Base-by-base conservation (phyloP, 2,329 filamentous ascomycete species). In the Diaporthe sp. region DNA sequence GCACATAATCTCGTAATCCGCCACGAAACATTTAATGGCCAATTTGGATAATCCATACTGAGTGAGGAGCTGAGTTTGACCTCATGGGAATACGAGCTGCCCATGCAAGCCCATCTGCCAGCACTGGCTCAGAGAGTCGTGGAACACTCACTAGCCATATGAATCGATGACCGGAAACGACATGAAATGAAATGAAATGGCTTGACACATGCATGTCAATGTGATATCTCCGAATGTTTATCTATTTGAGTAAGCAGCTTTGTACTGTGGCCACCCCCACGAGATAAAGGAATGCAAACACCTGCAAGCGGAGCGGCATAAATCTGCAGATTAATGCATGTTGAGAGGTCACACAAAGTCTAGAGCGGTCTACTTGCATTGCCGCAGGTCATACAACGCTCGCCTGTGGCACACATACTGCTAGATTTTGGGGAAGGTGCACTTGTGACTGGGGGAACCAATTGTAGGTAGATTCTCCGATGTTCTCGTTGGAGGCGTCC, bases 401-500 rank as follows among this genome's bases (percentile, higher is more conserved):
- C 45, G 15, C 30, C 61, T 50, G 42, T 50, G 30, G 30, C 22
- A 50, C 61, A 35, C 61, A 35, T 50, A 28, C 28, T 28, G 42
- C 42, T 30, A 50, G 61, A 22, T 30, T 38, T 64, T 42, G 58
- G 58, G 58, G 58, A 45, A 42, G 58, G 25, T 38, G 35, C 35
- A 38, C 35, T 6, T 38, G 35, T 64, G 58, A 30, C 58, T 42
- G 38, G 58, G 58, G 64, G 64, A 35, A 35, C 30, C 47, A 67
- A 38, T 38, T 38, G 22, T 35, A 30, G 38, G 22, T 8, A 30
- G 38, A 30, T 30, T 45, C 15, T 8, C 28, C 61, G 30, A 7
- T 2, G 22, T 17, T 19, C 10, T 38, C 12, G 28, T 35, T 67
- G 64, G 64, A 52, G 30, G 45, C 47, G 42, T 52, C n/a, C 47